phyloP scores from a whole-genome alignment of 2,329 filamentous ascomycete species.

The Alternaria sp. region DNA sequence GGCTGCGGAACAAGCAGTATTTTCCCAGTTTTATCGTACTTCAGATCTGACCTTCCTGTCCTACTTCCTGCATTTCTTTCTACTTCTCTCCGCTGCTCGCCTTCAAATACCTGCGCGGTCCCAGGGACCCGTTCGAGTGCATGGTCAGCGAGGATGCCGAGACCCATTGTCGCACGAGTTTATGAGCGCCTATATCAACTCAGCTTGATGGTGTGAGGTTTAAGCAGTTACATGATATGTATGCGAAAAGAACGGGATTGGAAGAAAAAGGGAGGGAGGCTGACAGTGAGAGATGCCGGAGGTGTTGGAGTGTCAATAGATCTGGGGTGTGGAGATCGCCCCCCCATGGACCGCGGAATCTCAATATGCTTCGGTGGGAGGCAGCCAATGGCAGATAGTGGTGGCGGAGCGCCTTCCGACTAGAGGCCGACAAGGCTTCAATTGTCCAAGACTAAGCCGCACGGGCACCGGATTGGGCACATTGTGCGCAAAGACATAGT shows the following conservation, averaged over 20 bases:
- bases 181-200: neutral
- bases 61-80: conserved; percentile 27
- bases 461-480: neutral
- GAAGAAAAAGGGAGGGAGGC: neutral
- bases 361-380: neutral
- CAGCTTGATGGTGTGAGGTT: neutral
- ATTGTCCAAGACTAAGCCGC: neutral
- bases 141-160: conserved; percentile 76
- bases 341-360: neutral
- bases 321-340: conserved; percentile 3
- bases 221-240: neutral
- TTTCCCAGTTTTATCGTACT: conserved; percentile 74
- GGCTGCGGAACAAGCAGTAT: conserved; percentile 91
- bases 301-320: neutral
- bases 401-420: neutral
- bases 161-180: conserved; percentile 61
- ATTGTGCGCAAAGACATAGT: neutral
- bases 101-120: conserved; percentile 53
- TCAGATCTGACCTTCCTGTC: conserved; percentile 60
- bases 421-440: conserved; percentile 1
- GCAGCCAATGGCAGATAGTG: neutral
- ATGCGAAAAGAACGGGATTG: neutral
- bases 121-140: conserved; percentile 73
- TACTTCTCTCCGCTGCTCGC: conserved; percentile 33
- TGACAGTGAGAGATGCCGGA: neutral